phyloP scores from a whole-genome alignment of 805 yeast species.

The Metschnikowia peoriensis region DNA sequence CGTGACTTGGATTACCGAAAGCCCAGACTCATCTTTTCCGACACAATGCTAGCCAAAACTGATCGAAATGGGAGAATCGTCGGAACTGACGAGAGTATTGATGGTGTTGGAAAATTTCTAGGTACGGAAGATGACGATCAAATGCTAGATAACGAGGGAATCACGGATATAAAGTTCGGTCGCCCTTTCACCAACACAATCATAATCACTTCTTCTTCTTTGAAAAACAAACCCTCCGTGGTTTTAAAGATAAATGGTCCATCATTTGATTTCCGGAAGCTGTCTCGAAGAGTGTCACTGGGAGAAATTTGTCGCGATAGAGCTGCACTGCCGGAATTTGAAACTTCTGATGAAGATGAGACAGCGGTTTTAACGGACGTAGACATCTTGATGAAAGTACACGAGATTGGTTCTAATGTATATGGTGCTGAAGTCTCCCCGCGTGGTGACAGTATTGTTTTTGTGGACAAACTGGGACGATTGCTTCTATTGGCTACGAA shows the following conservation, averaged over 20 bases:
- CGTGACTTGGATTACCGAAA: constrained; percentile 37
- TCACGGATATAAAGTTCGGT: constrained; percentile 71
- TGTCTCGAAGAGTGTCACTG: background rate
- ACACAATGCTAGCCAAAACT: constrained; percentile 14
- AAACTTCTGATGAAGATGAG: constrained; percentile 10
- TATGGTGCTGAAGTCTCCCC: constrained; percentile 78
- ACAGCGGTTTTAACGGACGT: constrained; percentile 24
- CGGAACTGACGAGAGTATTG: constrained; percentile 14
- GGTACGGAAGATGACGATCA: constrained; percentile 21
- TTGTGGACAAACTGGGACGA: constrained; percentile 73
- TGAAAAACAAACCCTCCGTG: constrained; percentile 32
- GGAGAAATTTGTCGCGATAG: background rate
- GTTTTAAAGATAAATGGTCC: constrained; percentile 33
- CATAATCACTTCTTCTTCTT: constrained; percentile 37
- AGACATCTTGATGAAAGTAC: constrained; percentile 50
- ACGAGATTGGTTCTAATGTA: constrained; percentile 78
- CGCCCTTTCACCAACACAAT: constrained; percentile 33
- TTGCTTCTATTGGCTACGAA: constrained; percentile 69
- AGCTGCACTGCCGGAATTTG: background rate
- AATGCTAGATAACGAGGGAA: constrained; percentile 79
- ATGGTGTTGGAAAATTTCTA: constrained; percentile 9
- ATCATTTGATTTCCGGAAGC: constrained; percentile 1
- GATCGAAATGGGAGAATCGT: background rate
- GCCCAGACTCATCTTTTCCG: constrained; percentile 42
- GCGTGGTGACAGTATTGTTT: constrained; percentile 81